Evolutionary conservation across 345 rosid genomes (phyloP), one percentile per base, ranked within the genome.

Genomic region (Euphorbia tirucalli): DNA sequence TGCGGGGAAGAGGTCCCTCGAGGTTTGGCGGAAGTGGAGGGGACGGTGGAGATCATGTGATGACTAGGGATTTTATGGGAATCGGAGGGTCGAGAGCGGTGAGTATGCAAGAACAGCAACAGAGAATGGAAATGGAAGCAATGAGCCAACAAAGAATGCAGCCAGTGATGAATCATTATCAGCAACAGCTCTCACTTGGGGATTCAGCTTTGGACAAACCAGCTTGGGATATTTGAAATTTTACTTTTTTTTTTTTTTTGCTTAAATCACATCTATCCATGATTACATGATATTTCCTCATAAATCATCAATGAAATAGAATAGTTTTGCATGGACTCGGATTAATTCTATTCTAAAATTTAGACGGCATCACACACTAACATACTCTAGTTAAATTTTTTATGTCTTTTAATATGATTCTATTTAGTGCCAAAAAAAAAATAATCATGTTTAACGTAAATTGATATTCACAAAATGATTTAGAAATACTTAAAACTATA

Each of bases 1-100:
- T 74, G 10, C 81, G 73, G 3, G 76, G 86, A 66, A 76, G 79
- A 60, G 59, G 44, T 39, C 61, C 21, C 0, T 60, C 76, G 1
- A 80, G 77, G 21, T 82, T 83, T 44, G 76, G n/a, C 4, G 76
- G 50, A 13, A 27, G 14, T 7, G 56, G 75, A 55, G 66, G 44
- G 19, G 79, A 55, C 15, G 79, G 71, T 15, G 69, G 71, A 52
- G 83, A 71, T n/a, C n/a, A n/a, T 52, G 66, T 81, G 87, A 82
- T 69, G 78, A 85, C 87, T 0, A 85, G 75, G 58, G 91, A 89
- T 35, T 87, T 87, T 61, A 62, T 89, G 91, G 93, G 88, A 27
- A 78, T 87, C 37, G 91, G 85, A 49, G 90, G 84, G 22, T 37
- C 80, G 19, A 80, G 84, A 22, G 66, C 70, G 19, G 27, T 54